Conservation (phyloP, 805 yeast species). For the Kuraishia floccosa region DNA sequence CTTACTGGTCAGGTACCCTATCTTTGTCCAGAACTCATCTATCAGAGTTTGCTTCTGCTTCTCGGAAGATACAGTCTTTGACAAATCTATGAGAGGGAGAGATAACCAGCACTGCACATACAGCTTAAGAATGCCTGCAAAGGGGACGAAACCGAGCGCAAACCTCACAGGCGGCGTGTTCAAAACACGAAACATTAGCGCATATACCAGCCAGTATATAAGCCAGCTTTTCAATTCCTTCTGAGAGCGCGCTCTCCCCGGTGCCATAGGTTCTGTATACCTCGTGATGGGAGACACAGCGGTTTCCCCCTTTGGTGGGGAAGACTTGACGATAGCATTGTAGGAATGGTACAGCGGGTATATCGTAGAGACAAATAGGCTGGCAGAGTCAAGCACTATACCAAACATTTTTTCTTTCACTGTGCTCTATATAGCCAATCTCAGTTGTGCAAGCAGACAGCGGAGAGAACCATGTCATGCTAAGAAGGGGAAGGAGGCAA, state of each 20-base stretch:
- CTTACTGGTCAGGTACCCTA: no score
- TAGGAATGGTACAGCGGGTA: slow-evolving; percentile 25
- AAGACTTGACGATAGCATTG: background rate
- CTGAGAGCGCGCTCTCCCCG: no score
- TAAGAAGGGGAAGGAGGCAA: slow-evolving; percentile 15
- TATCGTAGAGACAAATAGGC: slow-evolving; percentile 24
- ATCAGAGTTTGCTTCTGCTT: background rate
- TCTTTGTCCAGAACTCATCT: background rate
- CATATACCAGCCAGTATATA: slow-evolving; percentile 58
- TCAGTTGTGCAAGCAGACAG: no score
- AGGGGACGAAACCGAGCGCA: slow-evolving; percentile 40
- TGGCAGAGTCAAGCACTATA: slow-evolving; percentile 18
- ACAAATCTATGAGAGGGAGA: slow-evolving; percentile 22
- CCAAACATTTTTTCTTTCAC: slow-evolving; percentile 20
- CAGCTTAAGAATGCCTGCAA: slow-evolving; percentile 36
- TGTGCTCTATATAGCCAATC: no score
- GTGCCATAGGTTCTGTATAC: no score
- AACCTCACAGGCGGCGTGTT: slow-evolving; percentile 16
- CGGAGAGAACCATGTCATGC: slow-evolving; percentile 12
- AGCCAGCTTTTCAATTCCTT: slow-evolving; percentile 28
- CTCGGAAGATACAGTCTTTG: background rate
- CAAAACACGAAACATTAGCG: slow-evolving; percentile 18
- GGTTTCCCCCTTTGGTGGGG: background rate
- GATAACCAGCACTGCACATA: slow-evolving; percentile 51
- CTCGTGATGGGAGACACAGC: background rate